A percentile compares a stretch with the other conserved stretches of the same genome.
These are phyloP conservation scores for Pseudocercospora vitis DNA, from an alignment of 2,329 filamentous ascomycete genomes.

Conservation along the genomic window DNA sequence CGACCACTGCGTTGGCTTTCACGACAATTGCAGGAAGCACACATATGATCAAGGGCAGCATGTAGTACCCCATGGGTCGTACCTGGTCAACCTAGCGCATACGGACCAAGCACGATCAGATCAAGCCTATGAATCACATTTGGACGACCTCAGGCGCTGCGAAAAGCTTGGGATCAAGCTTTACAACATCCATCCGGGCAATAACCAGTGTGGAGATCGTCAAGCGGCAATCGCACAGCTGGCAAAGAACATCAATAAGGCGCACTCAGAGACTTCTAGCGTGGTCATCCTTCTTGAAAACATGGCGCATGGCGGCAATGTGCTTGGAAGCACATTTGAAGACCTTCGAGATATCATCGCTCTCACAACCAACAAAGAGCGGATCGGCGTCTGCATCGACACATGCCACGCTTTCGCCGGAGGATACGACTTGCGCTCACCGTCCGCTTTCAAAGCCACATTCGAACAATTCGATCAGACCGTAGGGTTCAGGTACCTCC, in stretches of 20 bases:
- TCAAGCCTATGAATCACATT: constrained; percentile 81
- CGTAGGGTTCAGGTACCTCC: constrained; percentile 76
- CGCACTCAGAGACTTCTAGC: constrained; percentile 68
- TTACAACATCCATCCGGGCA: constrained; percentile 99
- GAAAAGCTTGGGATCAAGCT: constrained; percentile 80
- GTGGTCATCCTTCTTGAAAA: constrained; percentile 90
- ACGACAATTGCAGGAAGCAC: constrained; percentile 65
- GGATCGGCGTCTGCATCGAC: constrained; percentile 92
- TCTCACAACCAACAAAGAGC: constrained; percentile 72
- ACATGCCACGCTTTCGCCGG: constrained; percentile 96
- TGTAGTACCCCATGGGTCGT: constrained; percentile 89
- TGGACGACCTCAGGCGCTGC: constrained; percentile 85
- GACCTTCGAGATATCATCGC: constrained; percentile 84
- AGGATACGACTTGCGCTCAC: constrained; percentile 82
- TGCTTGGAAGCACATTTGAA: constrained; percentile 80
- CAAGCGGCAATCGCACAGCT: constrained; percentile 74
- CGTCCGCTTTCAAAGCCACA: constrained; percentile 69
- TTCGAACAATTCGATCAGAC: constrained; percentile 73
- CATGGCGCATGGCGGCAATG: constrained; percentile 88
- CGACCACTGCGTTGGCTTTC: constrained; percentile 69
- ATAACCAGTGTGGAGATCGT: constrained; percentile 61
- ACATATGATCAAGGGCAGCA: constrained; percentile 69
- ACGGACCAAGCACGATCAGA: constrained; percentile 74
- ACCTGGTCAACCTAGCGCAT: constrained; percentile 93
- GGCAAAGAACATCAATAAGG: constrained; percentile 76